Base-by-base conservation (phyloP, 1,139 yeast species). In the Schwanniomyces etchellsii region DNA sequence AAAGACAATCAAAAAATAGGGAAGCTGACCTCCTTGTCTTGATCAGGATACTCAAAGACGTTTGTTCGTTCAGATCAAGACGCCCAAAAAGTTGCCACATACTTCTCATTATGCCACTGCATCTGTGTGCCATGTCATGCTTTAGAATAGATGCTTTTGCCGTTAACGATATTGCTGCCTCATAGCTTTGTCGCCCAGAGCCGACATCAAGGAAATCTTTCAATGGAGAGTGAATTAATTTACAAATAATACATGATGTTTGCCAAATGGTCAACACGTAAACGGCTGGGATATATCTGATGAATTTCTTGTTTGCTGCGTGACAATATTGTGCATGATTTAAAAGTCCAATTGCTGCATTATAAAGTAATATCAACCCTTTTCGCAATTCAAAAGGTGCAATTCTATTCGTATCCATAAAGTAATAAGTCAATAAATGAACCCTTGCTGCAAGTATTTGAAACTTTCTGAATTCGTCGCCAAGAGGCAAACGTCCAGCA, bases 41-140 rank as follows among this genome's bases (percentile, higher is more conserved):
- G 9, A 88, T 80, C 2, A 72, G 70, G 10, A 88, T 76, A 24
- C 69, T 51, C 27, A 64, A 50, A 15, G 45, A 47, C 16, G 60
- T 54, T 36, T 48, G 30, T 26, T 60, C 55, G 47, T 64, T 64
- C 32, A 69, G 71, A 36, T 74, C 69, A 34, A 80, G 56, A 1
- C 74, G 64, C 33, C 77, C 73, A 54, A 83, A 83, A 37, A 88
- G 67, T 40, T 82, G 86, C 98, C 98, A 91, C 68, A 86, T 80
- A 47, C 88, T 88, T 44, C 84, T 75, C 91, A 91, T 85, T 36
- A 91, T 86, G 13, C 95, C 96, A 33, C 95, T 81, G 0, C 95
- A 84, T 40, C 97, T 71, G 54, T 83, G 85, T 1, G 96, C 88
- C 69, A 91, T 80, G 50, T 91, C 98, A 53, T 89, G 93, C 47